These are phyloP conservation scores for Quercus lobata DNA, from an alignment of 331 rosid species.

Conservation along the genomic window DNA sequence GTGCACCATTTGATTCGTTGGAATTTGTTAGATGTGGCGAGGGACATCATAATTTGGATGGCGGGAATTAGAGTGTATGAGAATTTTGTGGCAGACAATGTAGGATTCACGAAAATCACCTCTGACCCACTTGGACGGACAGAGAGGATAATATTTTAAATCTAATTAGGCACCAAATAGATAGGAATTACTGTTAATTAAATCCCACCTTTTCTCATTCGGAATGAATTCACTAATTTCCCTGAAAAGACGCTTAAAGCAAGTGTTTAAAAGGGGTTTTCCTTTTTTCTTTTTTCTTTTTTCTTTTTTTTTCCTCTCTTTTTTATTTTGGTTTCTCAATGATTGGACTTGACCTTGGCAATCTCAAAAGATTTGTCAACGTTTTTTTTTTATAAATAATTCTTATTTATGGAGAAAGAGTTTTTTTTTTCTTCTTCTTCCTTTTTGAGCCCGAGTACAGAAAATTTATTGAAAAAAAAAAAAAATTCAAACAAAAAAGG, in stretches of 20 bases:
- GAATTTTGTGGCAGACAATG: slow-evolving; percentile 53
- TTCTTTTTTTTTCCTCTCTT: too few species aligned
- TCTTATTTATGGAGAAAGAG: too few species aligned
- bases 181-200: slow-evolving; percentile 8
- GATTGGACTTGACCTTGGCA: not conserved
- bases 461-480: too few species aligned
- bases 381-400: not conserved
- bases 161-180: not conserved
- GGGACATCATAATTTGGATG: slow-evolving; percentile 24
- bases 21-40: not conserved
- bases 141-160: slow-evolving; percentile 19
- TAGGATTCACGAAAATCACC: slow-evolving; percentile 44
- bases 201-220: not conserved
- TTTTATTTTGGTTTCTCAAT: not conserved
- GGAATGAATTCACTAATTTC: not conserved
- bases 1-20: not conserved
- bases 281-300: not conserved
- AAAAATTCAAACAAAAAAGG: too few species aligned
- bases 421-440: too few species aligned
- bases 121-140: slow-evolving; percentile 39
- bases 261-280: not conserved
- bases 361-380: not conserved
- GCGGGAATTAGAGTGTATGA: slow-evolving; percentile 18
- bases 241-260: not conserved
- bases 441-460: too few species aligned